Percentiles rank a stretch among this genome's conserved stretches.
phyloP scores from a whole-genome alignment of 768 basidiomycete species.

The Tricholoma hemisulphureum region DNA sequence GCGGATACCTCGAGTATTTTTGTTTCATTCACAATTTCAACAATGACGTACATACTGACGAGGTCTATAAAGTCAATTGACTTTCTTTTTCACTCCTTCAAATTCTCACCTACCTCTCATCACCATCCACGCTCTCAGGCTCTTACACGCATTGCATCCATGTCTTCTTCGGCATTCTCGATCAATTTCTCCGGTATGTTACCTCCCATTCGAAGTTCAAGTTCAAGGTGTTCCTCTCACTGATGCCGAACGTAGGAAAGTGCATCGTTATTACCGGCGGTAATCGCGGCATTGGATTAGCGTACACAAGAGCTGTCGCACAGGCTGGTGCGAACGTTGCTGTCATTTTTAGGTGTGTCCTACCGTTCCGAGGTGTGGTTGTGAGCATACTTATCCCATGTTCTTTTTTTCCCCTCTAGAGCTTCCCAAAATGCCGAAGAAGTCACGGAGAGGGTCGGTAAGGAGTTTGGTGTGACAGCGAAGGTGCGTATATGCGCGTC shows the following conservation, averaged over 20 bases:
- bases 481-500: slow-evolving; percentile 32
- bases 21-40: no score
- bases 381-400: not conserved
- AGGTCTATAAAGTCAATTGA: not conserved
- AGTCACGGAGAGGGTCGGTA: slow-evolving; percentile 44
- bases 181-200: slow-evolving; percentile 30
- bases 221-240: not conserved
- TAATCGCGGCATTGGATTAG: slow-evolving; percentile 59
- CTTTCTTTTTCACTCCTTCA: not conserved
- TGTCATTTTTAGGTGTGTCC: slow-evolving; percentile 53
- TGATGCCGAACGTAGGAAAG: slow-evolving; percentile 22
- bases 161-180: slow-evolving; percentile 13
- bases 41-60: not conserved
- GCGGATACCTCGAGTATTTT: no score
- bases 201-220: no score
- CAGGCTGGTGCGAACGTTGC: slow-evolving; percentile 57
- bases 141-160: not conserved
- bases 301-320: slow-evolving; percentile 52
- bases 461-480: slow-evolving; percentile 43
- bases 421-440: slow-evolving; percentile 45
- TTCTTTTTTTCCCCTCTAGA: slow-evolving; percentile 29
- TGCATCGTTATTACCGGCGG: slow-evolving; percentile 62
- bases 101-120: not conserved
- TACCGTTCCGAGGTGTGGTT: no score
- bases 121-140: not conserved